Evolutionary conservation across 2,329 filamentous ascomycete species (phyloP), one percentile per base, ranked within the genome.

Genomic region (Trematosphaeria pertusa): DNA sequence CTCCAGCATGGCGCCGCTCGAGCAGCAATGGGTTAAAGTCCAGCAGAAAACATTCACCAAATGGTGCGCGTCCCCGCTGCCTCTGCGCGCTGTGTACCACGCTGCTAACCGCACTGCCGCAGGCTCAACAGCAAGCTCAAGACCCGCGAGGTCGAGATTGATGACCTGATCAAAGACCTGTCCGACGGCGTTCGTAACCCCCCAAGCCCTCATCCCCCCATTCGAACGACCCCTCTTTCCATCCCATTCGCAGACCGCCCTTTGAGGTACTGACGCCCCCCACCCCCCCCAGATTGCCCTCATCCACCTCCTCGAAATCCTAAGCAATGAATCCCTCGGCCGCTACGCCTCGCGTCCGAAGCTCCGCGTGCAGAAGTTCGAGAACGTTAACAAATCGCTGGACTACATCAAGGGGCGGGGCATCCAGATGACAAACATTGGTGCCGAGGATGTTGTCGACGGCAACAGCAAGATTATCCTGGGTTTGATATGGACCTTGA

Each of bases 41-140:
- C 93, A 97, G 79, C 88, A 97, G 75, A 99, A 97, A 83, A 99
- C 94, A 20, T 99, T 99, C 75, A 96, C 92, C 49, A 99, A 97
- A 89, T 99, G 94, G 88, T 89, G 67, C 64, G 76, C 68, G 50
- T 37, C 54, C 43, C 43, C n/a, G n/a, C n/a, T n/a, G n/a, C 50
- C 43, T 20, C 40, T 44, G 39, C 18, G 26, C 36, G 18, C 22
- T 47, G 35, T 21, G 41, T 50, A 28, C 46, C 18, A 56, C 55
- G 26, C 42, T 51, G 50, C 64, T 69, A 49, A 68, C 50, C 43
- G 32, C 37, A 38, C 43, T 28, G 38, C 52, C 57, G 48, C 68
- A 94, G 91, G 94, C 84, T 99, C 60, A 99, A 99, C 76, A 95
- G 91, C 63, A 99, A 99, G 77, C 79, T 99, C 64, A 87, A 88